Evolutionary conservation across 2,329 filamentous ascomycete species (phyloP).

Genomic region (Verticillium nubilum): DNA sequence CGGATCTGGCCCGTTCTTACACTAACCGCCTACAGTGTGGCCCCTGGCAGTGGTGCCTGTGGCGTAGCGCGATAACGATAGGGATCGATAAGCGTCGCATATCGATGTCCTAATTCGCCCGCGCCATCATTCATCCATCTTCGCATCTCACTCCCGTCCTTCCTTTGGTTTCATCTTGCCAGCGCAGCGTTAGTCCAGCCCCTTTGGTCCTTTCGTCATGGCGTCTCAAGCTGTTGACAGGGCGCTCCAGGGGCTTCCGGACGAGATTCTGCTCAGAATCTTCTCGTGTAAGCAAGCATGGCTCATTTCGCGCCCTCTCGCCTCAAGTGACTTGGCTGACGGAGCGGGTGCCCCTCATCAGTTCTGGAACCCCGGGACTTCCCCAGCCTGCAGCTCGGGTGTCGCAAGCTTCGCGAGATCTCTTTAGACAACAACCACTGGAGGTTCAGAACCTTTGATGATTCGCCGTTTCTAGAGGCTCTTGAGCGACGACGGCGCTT

Average conservation of each 20-base stretch:
- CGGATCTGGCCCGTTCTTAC: too few species aligned
- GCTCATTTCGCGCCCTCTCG: background rate
- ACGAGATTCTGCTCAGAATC: conserved; percentile 60
- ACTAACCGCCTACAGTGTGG: background rate
- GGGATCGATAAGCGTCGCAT: background rate
- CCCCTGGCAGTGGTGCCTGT: background rate
- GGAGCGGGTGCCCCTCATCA: conserved; percentile 22
- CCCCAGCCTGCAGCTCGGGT: conserved; percentile 64
- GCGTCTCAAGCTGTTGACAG: conserved; percentile 6
- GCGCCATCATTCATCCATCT: background rate
- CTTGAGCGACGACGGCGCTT: conserved; percentile 36
- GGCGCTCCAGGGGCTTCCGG: conserved; percentile 49
- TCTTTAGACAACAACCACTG: conserved; percentile 73
- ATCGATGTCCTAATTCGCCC: background rate
- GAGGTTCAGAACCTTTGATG: conserved; percentile 68
- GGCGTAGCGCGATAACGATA: background rate
- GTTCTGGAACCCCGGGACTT: conserved; percentile 61
- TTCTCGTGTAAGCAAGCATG: conserved; percentile 22
- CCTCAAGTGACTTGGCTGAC: background rate
- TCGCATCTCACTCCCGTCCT: background rate
- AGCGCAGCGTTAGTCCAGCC: background rate
- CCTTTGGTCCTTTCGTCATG: conserved; percentile 10
- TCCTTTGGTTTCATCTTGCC: background rate
- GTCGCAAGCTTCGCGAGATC: conserved; percentile 57
- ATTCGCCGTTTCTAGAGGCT: conserved; percentile 60